A percentile compares a stretch with the other conserved stretches of the same genome.
Conservation (phyloP, 345 rosid species). For the Iberis pinnata region DNA sequence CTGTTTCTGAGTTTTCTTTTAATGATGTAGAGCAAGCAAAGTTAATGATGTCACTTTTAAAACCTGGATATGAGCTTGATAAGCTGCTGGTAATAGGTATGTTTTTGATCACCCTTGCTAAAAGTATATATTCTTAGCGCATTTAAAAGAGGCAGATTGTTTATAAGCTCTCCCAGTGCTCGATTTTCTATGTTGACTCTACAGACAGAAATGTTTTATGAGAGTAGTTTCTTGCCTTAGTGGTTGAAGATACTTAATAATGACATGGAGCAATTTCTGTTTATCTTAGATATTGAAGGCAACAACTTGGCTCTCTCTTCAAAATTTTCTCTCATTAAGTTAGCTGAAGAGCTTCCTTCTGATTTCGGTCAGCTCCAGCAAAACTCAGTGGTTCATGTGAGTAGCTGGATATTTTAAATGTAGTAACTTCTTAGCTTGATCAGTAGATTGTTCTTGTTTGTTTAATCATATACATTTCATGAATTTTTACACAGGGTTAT, state of each 20-base stretch:
- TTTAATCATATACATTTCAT: conserved; percentile 4
- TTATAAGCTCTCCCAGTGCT: neutral
- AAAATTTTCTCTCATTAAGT: conserved; percentile 64
- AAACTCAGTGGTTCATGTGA: conserved; percentile 65
- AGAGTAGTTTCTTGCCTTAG: neutral
- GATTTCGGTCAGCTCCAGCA: conserved; percentile 53
- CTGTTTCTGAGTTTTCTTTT: conserved; percentile 30
- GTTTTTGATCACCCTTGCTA: conserved; percentile 10
- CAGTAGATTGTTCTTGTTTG: neutral
- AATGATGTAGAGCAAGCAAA: conserved; percentile 54
- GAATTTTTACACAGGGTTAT: conserved; percentile 55
- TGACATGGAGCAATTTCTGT: conserved; percentile 1
- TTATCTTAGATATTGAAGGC: conserved; percentile 62
- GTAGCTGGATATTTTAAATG: conserved; percentile 23
- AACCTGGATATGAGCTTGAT: conserved; percentile 78
- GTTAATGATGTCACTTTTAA: conserved; percentile 55
- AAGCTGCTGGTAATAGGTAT: conserved; percentile 82
- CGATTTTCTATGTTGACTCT: neutral
- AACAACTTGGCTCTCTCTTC: conserved; percentile 69
- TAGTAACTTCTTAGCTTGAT: conserved; percentile 8
- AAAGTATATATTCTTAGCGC: neutral
- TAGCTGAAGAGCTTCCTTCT: conserved; percentile 64
- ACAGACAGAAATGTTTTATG: neutral
- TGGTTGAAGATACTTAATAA: neutral
- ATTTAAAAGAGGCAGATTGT: neutral